Evolutionary conservation across 257 asterid genomes (phyloP).

Genomic region (Knoxia roxburghii): DNA sequence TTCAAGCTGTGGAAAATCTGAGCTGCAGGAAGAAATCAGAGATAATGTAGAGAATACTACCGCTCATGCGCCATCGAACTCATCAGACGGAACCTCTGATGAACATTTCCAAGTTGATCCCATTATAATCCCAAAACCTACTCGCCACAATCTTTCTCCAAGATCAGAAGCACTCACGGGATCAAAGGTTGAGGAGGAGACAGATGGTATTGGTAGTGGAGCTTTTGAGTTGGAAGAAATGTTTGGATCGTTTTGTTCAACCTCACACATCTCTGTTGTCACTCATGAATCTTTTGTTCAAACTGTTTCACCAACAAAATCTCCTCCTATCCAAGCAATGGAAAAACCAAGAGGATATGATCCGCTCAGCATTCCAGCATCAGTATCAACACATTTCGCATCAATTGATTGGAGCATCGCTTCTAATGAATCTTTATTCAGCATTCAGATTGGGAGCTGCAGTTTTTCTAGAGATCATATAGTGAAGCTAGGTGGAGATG

Average conservation of each 20-base stretch:
- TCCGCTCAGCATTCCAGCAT: slow-evolving; percentile 36
- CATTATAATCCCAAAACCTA: slow-evolving; percentile 16
- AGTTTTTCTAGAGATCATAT: slow-evolving; percentile 52
- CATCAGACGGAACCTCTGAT: slow-evolving; percentile 15
- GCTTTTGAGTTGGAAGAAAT: slow-evolving; percentile 25
- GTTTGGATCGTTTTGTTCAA: slow-evolving; percentile 24
- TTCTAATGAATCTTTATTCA: slow-evolving; percentile 78
- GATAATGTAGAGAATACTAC: slow-evolving; percentile 18
- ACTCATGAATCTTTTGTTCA: slow-evolving; percentile 28
- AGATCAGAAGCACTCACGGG: slow-evolving; percentile 6
- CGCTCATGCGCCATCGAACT: slow-evolving; percentile 15
- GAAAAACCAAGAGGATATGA: slow-evolving; percentile 34
- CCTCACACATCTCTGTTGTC: slow-evolving; percentile 30
- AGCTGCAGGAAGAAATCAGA: slow-evolving; percentile 19
- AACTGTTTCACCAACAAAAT: slow-evolving; percentile 24
- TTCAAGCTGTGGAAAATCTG: slow-evolving; percentile 12
- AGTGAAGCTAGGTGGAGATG: slow-evolving; percentile 15
- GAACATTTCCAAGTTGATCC: slow-evolving; percentile 29
- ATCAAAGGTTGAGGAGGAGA: slow-evolving; percentile 11
- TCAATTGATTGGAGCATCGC: slow-evolving; percentile 60
- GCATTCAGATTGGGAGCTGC: slow-evolving; percentile 56
- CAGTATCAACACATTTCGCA: slow-evolving; percentile 19
- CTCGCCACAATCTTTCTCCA: slow-evolving; percentile 15
- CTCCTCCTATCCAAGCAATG: slow-evolving; percentile 54
- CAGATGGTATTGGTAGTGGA: slow-evolving; percentile 20